Conservation (phyloP, 345 rosid species). For the Camelina hispida region DNA sequence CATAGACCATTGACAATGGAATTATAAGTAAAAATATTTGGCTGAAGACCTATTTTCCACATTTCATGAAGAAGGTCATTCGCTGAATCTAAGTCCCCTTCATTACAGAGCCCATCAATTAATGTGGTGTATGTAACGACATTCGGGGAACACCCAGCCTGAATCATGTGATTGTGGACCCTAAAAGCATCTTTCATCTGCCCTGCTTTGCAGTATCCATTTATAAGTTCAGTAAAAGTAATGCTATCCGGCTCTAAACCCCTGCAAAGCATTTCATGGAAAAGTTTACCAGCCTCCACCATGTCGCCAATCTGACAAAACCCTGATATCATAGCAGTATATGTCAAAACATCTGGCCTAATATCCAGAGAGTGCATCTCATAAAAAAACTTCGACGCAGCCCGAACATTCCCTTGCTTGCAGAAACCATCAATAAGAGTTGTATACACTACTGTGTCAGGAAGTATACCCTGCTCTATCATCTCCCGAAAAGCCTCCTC, state of each 20-base stretch:
- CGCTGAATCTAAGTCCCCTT: slow-evolving; percentile 80
- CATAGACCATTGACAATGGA: slow-evolving; percentile 82
- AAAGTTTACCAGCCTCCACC: slow-evolving; percentile 68
- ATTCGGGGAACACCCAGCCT: slow-evolving; percentile 66
- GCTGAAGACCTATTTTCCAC: slow-evolving; percentile 73
- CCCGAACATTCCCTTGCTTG: slow-evolving; percentile 57
- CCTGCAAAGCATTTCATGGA: slow-evolving; percentile 61
- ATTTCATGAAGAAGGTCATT: slow-evolving; percentile 91
- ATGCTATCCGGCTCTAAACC: slow-evolving; percentile 77
- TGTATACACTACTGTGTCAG: slow-evolving; percentile 75
- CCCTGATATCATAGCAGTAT: slow-evolving; percentile 78
- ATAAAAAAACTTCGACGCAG: slow-evolving; percentile 58
- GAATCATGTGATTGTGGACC: slow-evolving; percentile 84
- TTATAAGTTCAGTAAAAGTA: slow-evolving; percentile 76
- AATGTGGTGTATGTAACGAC: slow-evolving; percentile 84
- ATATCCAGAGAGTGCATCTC: slow-evolving; percentile 62
- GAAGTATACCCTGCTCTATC: slow-evolving; percentile 57
- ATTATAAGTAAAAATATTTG: slow-evolving; percentile 77
- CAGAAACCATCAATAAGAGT: slow-evolving; percentile 85
- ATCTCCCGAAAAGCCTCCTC: slow-evolving; percentile 69
- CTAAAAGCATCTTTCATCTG: slow-evolving; percentile 72
- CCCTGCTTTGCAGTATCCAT: slow-evolving; percentile 86
- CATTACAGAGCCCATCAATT: slow-evolving; percentile 86
- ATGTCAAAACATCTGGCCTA: slow-evolving; percentile 69
- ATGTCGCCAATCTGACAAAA: slow-evolving; percentile 67